These are phyloP conservation scores for Lactarius akahatsu DNA, from an alignment of 768 basidiomycete species.

Conservation along the genomic window DNA sequence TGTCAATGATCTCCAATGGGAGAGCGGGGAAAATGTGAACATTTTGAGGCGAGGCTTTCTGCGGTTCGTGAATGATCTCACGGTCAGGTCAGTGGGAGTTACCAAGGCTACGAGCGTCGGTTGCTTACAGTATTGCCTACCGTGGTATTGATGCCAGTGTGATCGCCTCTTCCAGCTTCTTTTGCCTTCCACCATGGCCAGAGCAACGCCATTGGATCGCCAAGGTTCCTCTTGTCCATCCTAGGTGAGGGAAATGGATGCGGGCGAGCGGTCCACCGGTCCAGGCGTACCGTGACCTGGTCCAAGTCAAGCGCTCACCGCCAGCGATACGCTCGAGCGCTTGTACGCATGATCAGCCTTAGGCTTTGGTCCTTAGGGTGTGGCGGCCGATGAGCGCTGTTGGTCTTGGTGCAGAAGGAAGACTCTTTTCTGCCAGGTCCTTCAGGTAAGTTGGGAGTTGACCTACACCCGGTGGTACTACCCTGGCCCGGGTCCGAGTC, in stretches of 20 bases:
- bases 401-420: background rate
- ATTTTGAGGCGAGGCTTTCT: slow-evolving; percentile 3
- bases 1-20: slow-evolving; percentile 18
- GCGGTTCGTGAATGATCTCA: background rate
- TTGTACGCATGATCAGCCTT: background rate
- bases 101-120: slow-evolving; percentile 3
- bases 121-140: background rate
- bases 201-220: background rate
- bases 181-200: slow-evolving; percentile 3
- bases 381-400: background rate
- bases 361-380: background rate
- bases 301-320: background rate
- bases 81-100: background rate
- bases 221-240: background rate
- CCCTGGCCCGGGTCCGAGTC: no score
- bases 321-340: background rate
- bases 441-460: no score
- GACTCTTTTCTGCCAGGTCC: no score
- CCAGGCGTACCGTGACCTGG: no score
- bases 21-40: slow-evolving; percentile 5
- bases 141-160: background rate
- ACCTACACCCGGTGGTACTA: no score
- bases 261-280: background rate
- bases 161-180: background rate
- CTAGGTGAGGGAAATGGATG: background rate